phyloP scores from a whole-genome alignment of 192 early-diverging fungal species.

The Entomortierella parvispora region DNA sequence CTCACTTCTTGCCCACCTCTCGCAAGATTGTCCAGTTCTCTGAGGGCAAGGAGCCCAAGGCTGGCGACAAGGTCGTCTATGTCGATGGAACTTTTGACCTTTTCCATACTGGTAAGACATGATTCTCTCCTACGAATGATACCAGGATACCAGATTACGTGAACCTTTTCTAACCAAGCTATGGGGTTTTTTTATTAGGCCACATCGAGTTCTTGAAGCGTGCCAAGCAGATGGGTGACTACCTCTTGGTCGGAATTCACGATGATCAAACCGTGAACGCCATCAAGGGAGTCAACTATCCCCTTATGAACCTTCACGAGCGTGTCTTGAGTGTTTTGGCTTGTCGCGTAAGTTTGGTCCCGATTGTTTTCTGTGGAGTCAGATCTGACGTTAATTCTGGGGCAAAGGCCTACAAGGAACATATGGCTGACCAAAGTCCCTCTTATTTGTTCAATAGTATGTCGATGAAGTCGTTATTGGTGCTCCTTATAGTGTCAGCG shows the following conservation, averaged over 20 bases:
- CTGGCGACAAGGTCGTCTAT: slow-evolving; percentile 87
- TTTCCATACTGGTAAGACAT: slow-evolving; percentile 79
- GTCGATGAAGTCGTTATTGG: slow-evolving; percentile 96
- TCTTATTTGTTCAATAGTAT: slow-evolving; percentile 58
- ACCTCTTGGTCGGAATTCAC: slow-evolving; percentile 92
- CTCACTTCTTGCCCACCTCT: slow-evolving; percentile 90
- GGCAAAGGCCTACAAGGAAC: no score
- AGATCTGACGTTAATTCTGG: no score
- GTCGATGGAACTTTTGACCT: slow-evolving; percentile 97
- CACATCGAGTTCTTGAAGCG: slow-evolving; percentile 94
- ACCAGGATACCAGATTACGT: no score
- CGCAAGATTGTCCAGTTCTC: slow-evolving; percentile 92
- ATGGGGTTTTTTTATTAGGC: slow-evolving; percentile 70
- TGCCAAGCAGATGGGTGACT: slow-evolving; percentile 87
- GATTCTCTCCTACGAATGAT: neutral
- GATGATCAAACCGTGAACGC: slow-evolving; percentile 91
- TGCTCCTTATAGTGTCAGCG: slow-evolving; percentile 88
- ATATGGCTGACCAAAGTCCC: no score
- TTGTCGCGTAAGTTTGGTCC: slow-evolving; percentile 86
- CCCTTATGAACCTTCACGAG: slow-evolving; percentile 96
- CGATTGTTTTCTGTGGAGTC: no score
- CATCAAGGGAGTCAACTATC: slow-evolving; percentile 88
- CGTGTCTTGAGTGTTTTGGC: slow-evolving; percentile 91
- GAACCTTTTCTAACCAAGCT: neutral
- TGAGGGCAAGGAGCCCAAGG: slow-evolving; percentile 78